phyloP scores from a whole-genome alignment of 2,329 filamentous ascomycete species.

The Aspergillus sp. region DNA sequence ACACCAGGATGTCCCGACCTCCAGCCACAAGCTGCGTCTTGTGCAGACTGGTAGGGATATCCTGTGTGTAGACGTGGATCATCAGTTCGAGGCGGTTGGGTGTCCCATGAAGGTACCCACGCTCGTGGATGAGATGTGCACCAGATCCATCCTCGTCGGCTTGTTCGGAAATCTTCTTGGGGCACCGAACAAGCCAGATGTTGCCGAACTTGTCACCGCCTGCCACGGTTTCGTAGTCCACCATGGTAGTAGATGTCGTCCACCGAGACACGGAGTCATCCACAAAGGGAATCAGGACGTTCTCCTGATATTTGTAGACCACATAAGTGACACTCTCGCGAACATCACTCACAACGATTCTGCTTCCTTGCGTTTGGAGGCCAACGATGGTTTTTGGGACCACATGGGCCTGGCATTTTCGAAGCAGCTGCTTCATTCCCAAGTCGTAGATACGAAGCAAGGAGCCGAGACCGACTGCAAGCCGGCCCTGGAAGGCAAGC shows the following conservation, averaged over 20 bases:
- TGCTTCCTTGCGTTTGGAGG: constrained; percentile 83
- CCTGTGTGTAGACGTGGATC: constrained; percentile 85
- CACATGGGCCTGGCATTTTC: constrained; percentile 82
- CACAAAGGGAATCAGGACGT: constrained; percentile 86
- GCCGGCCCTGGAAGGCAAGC: constrained; percentile 84
- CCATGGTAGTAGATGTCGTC: constrained; percentile 88
- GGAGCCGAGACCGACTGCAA: constrained; percentile 81
- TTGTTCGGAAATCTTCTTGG: constrained; percentile 79
- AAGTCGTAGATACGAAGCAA: constrained; percentile 86
- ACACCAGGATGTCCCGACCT: constrained; percentile 85
- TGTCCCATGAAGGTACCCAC: constrained; percentile 84
- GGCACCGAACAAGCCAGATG: constrained; percentile 85
- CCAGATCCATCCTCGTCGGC: constrained; percentile 90
- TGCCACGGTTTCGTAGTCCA: constrained; percentile 94
- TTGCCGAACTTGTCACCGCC: constrained; percentile 99
- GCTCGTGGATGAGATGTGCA: constrained; percentile 84
- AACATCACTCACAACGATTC: constrained; percentile 88
- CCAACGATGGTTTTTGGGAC: constrained; percentile 81
- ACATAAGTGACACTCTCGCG: constrained; percentile 89
- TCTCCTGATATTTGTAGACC: constrained; percentile 89
- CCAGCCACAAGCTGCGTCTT: constrained; percentile 89
- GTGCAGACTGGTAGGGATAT: constrained; percentile 85
- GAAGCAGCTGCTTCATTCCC: constrained; percentile 85
- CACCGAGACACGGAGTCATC: constrained; percentile 88
- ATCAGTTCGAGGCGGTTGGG: constrained; percentile 81